These are phyloP conservation scores for Phytophthora constricta DNA, from an alignment of 352 stramenopile species.

Conservation along the genomic window DNA sequence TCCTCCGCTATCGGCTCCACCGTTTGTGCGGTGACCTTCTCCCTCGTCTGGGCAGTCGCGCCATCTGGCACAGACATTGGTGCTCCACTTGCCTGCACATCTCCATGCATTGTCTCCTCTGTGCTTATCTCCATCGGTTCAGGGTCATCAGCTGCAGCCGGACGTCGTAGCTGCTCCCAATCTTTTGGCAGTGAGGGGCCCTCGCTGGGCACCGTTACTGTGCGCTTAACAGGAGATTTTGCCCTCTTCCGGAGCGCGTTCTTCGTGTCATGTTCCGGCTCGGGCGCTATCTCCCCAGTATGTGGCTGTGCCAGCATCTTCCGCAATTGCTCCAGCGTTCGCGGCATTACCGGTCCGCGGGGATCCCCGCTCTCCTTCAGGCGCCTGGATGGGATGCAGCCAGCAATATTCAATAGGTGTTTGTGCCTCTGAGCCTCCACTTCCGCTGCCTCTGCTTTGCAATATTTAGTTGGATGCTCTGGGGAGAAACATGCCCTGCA, in stretches of 20 bases:
- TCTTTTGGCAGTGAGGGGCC: background rate
- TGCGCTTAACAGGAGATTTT: background rate
- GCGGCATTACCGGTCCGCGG: background rate
- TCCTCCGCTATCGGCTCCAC: too few relatives aligned
- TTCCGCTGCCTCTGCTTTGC: background rate
- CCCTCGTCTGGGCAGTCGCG: too few relatives aligned
- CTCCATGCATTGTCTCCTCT: too few relatives aligned
- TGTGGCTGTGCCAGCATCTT: background rate
- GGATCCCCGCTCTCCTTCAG: background rate
- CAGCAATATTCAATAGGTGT: background rate
- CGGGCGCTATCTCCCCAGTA: too few relatives aligned
- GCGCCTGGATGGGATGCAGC: background rate
- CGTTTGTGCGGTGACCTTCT: too few relatives aligned
- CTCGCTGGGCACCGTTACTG: background rate
- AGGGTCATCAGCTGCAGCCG: too few relatives aligned
- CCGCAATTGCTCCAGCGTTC: background rate
- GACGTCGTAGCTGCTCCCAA: background rate
- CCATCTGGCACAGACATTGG: too few relatives aligned
- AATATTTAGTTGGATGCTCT: conserved; percentile 1
- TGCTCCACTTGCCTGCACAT: too few relatives aligned
- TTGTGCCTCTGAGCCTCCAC: background rate
- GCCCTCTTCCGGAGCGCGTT: background rate
- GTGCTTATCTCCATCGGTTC: too few relatives aligned
- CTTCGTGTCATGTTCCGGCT: background rate
- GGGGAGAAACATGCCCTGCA: background rate